These are phyloP conservation scores for Eruca vesicaria DNA, from an alignment of 441 rosid genomes.

Conservation along the genomic window DNA sequence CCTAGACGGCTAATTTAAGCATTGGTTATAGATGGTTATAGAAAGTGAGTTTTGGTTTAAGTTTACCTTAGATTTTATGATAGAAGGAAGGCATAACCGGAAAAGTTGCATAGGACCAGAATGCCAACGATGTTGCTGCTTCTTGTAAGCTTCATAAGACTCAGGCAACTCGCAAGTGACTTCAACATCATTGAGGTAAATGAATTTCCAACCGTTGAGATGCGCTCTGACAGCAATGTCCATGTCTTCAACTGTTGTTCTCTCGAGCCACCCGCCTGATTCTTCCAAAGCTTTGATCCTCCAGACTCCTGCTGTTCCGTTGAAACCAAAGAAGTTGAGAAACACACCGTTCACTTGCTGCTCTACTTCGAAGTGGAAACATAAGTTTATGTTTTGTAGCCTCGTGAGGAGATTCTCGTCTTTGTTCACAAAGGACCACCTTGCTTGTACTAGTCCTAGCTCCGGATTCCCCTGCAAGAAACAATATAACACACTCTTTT, in stretches of 20 bases:
- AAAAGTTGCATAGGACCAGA: constrained; percentile 98
- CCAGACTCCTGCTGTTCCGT: constrained; percentile 97
- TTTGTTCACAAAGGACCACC: constrained; percentile 92
- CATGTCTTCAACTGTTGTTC: constrained; percentile 97
- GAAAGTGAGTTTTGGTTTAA: background rate
- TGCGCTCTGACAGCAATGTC: constrained; percentile 94
- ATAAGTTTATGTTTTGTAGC: constrained; percentile 82
- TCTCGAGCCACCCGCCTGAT: constrained; percentile 94
- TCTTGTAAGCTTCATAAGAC: constrained; percentile 91
- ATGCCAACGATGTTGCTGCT: constrained; percentile 96
- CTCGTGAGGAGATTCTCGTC: constrained; percentile 91
- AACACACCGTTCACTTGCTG: constrained; percentile 85
- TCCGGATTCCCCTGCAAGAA: constrained; percentile 80
- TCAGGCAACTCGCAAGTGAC: constrained; percentile 90
- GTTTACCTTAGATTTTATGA: constrained; percentile 70
- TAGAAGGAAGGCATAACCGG: constrained; percentile 79
- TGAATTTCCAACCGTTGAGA: constrained; percentile 82
- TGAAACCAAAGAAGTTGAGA: constrained; percentile 89
- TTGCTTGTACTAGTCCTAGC: constrained; percentile 82
- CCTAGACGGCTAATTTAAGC: background rate
- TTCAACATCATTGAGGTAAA: constrained; percentile 78
- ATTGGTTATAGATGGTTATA: background rate
- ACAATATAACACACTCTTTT: background rate
- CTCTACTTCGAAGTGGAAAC: constrained; percentile 96
- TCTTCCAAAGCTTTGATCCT: constrained; percentile 87